phyloP scores from a whole-genome alignment of 163 green algal species.

The Botryococcus braunii region DNA sequence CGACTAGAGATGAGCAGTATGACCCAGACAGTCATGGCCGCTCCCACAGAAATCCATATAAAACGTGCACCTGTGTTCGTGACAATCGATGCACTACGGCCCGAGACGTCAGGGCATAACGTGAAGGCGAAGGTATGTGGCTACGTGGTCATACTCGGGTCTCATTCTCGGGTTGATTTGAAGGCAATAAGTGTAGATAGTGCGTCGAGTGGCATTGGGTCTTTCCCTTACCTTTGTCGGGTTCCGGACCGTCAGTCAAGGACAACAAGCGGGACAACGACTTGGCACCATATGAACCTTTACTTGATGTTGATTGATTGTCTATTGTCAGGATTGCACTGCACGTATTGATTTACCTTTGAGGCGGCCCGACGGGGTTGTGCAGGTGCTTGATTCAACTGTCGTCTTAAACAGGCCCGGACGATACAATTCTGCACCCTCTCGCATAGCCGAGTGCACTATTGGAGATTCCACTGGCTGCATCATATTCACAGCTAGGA shows the following conservation, averaged over 20 bases:
- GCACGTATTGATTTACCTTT: not conserved
- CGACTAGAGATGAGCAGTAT: too few relatives aligned
- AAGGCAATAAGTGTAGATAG: too few relatives aligned
- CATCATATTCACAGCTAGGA: slow-evolving; percentile 72
- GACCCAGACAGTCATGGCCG: too few relatives aligned
- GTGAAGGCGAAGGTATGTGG: slow-evolving; percentile 3
- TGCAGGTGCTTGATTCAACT: not conserved
- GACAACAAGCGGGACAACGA: too few relatives aligned
- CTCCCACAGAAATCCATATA: too few relatives aligned
- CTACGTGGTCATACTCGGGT: not conserved
- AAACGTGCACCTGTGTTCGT: too few relatives aligned
- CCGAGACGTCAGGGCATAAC: slow-evolving; percentile 5
- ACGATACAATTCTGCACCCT: not conserved
- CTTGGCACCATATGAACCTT: not conserved
- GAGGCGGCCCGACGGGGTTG: not conserved
- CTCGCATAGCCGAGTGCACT: slow-evolving; percentile 65
- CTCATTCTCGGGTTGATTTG: too few relatives aligned
- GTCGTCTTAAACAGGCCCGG: not conserved
- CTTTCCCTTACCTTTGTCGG: too few relatives aligned
- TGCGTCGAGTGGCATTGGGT: not conserved
- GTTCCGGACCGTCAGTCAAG: too few relatives aligned
- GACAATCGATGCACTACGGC: not conserved
- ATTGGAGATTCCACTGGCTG: slow-evolving; percentile 74
- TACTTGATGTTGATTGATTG: not conserved
- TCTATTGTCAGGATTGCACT: not conserved